These are phyloP conservation scores for Corymbia calophylla DNA, from an alignment of 441 rosid genomes.

Conservation along the genomic window DNA sequence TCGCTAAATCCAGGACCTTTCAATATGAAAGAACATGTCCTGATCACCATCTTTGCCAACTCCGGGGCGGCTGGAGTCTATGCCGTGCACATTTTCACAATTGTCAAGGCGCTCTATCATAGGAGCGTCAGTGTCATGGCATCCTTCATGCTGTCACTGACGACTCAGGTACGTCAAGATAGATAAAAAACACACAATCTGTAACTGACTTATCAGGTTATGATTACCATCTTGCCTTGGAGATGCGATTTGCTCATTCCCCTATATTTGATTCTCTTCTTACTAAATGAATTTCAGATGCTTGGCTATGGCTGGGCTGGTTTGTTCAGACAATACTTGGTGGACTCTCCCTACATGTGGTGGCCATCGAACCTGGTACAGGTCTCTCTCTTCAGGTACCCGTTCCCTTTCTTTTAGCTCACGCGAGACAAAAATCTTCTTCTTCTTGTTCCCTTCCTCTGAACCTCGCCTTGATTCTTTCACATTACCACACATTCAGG, in stretches of 20 bases:
- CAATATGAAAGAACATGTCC: conserved; percentile 19
- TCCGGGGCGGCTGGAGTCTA: conserved; percentile 9
- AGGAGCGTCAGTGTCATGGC: neutral
- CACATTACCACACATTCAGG: conserved; percentile 20
- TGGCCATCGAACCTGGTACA: conserved; percentile 81
- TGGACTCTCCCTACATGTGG: conserved; percentile 90
- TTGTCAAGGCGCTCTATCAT: conserved; percentile 20
- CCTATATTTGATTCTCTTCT: neutral
- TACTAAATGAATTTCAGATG: conserved; percentile 27
- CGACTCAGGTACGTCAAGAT: too few relatives aligned
- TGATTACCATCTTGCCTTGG: conserved; percentile 46
- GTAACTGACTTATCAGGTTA: conserved; percentile 7
- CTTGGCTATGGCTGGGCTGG: conserved; percentile 97
- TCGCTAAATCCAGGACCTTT: conserved; percentile 27
- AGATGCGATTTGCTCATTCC: neutral
- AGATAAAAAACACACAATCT: conserved; percentile 22
- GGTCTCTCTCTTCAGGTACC: conserved; percentile 70
- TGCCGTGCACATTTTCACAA: conserved; percentile 5
- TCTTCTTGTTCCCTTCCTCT: too few relatives aligned
- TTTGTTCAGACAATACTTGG: conserved; percentile 54
- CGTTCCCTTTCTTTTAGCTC: neutral
- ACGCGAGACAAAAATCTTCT: neutral
- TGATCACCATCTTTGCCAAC: conserved; percentile 16
- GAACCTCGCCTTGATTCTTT: neutral
- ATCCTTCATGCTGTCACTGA: neutral